Base-by-base conservation (phyloP, 208 protist species). In the Strigomonas culicis region DNA sequence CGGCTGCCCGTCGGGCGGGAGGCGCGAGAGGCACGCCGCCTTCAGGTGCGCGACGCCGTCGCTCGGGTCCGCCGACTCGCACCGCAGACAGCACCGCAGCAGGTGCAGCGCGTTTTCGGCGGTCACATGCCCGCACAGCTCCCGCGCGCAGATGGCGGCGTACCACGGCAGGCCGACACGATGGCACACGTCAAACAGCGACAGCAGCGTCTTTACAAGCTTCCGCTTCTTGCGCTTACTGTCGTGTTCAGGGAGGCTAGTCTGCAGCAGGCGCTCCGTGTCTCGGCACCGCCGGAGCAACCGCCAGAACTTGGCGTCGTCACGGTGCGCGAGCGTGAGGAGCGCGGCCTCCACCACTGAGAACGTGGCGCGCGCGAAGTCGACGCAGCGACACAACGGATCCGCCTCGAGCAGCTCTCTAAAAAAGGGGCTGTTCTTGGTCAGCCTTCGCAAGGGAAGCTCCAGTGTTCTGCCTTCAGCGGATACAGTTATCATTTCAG, bases 321-420 rank as follows among this genome's bases (percentile, higher is more conserved):
- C 75, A 28, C 39, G 17, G 32, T 72, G 58, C 25, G 59, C 24
- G 15, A 24, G 17, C 19, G 63, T 71, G 53, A 64, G 46, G 24
- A 80, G 62, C 21, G 59, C 69, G 1, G 75, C 75, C 67, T 80
- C 70, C 30, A 68, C 68, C 1, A 57, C 46, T 10, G 22, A 53
- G 4, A 58, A 61, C 36, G 27, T 46, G 41, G 68, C 66, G 31
- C 73, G 58, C n/a, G 43, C 44, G 24, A 78, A 68, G 30, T 52
- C 46, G 6, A 78, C 52, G 19, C 30, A 51, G 1, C 19, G 49
- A 39, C 46, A 52, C 2, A 31, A 24, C 15, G 53, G 49, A 19
- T 25, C 61, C 7, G 13, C 57, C 46, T 62, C 57, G 24, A 62
- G 15, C 28, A 46, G 24, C 25, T 46, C 46, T 10, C 57, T 10